Conservation (phyloP, 768 basidiomycete species). For the Tulasnella sp. region DNA sequence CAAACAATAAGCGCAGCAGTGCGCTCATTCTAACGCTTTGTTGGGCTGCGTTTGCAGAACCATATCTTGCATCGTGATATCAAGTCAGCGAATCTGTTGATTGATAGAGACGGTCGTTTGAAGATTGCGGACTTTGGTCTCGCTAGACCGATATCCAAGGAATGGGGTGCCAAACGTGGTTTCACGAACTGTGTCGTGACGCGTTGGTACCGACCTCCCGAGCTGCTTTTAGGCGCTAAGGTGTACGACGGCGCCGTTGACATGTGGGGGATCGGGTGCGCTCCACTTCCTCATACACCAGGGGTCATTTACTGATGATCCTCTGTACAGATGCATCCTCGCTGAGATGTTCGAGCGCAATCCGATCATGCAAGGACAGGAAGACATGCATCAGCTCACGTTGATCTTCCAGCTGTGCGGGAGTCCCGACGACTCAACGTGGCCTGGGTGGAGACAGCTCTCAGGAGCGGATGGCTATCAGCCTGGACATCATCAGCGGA, state of each 20-base stretch:
- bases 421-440: conserved; percentile 39
- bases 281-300: conserved; percentile 7
- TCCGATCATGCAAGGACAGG: conserved; percentile 78
- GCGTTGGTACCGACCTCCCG: conserved; percentile 89
- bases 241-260: conserved; percentile 92
- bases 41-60: conserved; percentile 42
- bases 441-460: conserved; percentile 28
- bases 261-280: conserved; percentile 94
- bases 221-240: conserved; percentile 77
- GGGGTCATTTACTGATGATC: background rate
- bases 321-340: conserved; percentile 63
- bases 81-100: conserved; percentile 96
- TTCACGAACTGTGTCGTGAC: conserved; percentile 97
- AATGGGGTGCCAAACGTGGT: conserved; percentile 6
- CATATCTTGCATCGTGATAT: conserved; percentile 96
- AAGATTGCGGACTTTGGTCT: conserved; percentile 96
- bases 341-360: conserved; percentile 88
- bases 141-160: conserved; percentile 47
- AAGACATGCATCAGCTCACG: conserved; percentile 85
- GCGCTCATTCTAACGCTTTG: conserved; percentile 14
- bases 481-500: conserved; percentile 17
- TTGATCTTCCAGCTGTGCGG: conserved; percentile 88
- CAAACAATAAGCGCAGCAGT: no score
- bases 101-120: conserved; percentile 72
- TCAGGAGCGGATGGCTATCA: conserved; percentile 24